These are phyloP conservation scores for Pholiota molesta DNA, from an alignment of 768 basidiomycete genomes.

Conservation along the genomic window DNA sequence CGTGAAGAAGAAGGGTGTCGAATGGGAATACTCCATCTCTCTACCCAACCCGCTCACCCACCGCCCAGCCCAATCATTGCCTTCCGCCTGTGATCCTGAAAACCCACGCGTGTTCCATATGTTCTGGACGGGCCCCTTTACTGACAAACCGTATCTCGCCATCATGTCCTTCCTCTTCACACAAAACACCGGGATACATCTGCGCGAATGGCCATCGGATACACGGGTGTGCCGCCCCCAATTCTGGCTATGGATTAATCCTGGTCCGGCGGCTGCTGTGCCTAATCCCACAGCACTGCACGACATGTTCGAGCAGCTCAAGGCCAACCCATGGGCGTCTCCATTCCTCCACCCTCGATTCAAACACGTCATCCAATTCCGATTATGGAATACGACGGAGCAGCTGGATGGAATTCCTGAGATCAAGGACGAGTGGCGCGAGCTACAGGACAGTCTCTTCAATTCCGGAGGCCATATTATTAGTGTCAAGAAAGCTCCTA, in stretches of 20 bases:
- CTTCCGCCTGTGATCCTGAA: constrained; percentile 66
- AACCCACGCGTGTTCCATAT: constrained; percentile 89
- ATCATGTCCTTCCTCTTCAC: constrained; percentile 91
- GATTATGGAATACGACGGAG: constrained; percentile 96
- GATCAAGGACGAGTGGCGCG: constrained; percentile 86
- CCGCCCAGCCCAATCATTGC: constrained; percentile 41
- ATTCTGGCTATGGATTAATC: constrained; percentile 97
- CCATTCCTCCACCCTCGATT: constrained; percentile 91
- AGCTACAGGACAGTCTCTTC: constrained; percentile 73
- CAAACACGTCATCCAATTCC: constrained; percentile 88
- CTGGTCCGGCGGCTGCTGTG: constrained; percentile 83
- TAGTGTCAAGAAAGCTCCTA: constrained; percentile 48
- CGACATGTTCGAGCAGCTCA: constrained; percentile 84
- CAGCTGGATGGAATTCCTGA: constrained; percentile 88
- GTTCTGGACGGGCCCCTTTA: constrained; percentile 98
- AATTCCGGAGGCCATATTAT: constrained; percentile 86
- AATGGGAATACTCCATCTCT: constrained; percentile 58
- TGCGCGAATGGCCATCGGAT: constrained; percentile 42
- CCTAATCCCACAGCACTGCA: constrained; percentile 76
- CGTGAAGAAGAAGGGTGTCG: constrained; percentile 54
- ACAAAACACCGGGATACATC: constrained; percentile 85
- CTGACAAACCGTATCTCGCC: constrained; percentile 95
- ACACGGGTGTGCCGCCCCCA: constrained; percentile 76
- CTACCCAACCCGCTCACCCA: constrained; percentile 52
- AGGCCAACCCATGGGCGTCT: constrained; percentile 85